Conservation (phyloP, 148 eudicot species). For the Salicornia ramosissima region DNA sequence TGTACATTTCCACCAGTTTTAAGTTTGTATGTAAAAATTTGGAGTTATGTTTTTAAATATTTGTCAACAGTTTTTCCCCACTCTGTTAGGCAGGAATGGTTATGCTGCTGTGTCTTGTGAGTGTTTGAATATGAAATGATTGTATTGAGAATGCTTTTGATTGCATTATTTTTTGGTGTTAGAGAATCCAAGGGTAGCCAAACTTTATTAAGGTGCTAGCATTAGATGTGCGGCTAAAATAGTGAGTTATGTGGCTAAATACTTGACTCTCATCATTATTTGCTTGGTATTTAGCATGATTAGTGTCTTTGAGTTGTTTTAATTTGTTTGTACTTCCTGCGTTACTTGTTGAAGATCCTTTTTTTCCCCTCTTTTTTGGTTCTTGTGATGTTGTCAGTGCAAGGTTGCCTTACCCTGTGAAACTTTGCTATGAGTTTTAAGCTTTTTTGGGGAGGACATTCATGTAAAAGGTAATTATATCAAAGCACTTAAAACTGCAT, state of each 20-base stretch:
- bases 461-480: neutral
- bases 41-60: no score
- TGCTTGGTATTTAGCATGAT: neutral
- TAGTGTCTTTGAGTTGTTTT: neutral
- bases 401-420: neutral
- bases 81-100: no score
- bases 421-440: neutral
- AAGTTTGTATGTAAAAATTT: no score
- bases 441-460: neutral
- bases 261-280: neutral
- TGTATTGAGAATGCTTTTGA: no score
- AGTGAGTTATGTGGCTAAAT: neutral
- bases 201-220: neutral
- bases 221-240: no score
- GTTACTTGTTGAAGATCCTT: neutral
- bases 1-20: no score
- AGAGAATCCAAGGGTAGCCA: neutral
- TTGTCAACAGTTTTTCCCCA: no score
- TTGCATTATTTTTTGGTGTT: neutral
- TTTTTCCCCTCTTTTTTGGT: neutral
- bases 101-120: no score
- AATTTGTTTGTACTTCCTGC: neutral
- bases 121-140: no score
- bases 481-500: neutral
- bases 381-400: constrained; percentile 1